Evolutionary conservation across 257 asterid species (phyloP), one percentile per base, ranked within the genome.

Genomic region (Nicotiana paniculata): DNA sequence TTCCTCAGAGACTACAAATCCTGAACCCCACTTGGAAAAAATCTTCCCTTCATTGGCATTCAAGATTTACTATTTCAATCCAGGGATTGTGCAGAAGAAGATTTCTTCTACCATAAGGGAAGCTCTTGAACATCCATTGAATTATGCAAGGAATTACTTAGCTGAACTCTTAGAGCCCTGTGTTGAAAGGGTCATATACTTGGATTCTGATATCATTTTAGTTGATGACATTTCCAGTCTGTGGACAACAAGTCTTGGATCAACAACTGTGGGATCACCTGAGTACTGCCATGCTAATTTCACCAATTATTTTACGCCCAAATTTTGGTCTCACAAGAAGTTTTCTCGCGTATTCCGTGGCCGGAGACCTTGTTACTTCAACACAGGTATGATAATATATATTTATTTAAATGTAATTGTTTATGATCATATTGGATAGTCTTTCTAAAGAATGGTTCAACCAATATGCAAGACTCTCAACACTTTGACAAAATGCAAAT

Each of bases 231-330:
- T 92, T 2, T 82, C 86, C 1, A 90, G 87, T 89, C 90, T 93
- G 1, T 93, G 94, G 97, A 70, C 68, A 8, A 84, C 88, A 10
- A 76, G 77, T 46, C 67, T 92, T 16, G 91, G 86, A 37, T 26
- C 74, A 16, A 85, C 80, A 70, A 88, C 91, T 12, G 68, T 92
- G 80, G 97, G 94, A 24, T 91, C 95, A 28, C 97, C 97, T 35
- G 93, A 91, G 24, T 92, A 92, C 54, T 92, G 95, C 81, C 92
- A 90, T 84, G 92, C 92, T 24, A 92, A 92, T 74, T 91, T 92
- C 89, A 90, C 95, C 7, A 92, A 85, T 24, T 92, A 92, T 53
- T 92, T 92, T 90, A 91, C 97, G 26, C 57, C 26, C 2, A 64
- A 77, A 10, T 92, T 92, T 80, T 91, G 97, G 95, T 85, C 88